Conservation (phyloP, 495 filamentous ascomycete species). For the Penicillium cosmopolitanum region DNA sequence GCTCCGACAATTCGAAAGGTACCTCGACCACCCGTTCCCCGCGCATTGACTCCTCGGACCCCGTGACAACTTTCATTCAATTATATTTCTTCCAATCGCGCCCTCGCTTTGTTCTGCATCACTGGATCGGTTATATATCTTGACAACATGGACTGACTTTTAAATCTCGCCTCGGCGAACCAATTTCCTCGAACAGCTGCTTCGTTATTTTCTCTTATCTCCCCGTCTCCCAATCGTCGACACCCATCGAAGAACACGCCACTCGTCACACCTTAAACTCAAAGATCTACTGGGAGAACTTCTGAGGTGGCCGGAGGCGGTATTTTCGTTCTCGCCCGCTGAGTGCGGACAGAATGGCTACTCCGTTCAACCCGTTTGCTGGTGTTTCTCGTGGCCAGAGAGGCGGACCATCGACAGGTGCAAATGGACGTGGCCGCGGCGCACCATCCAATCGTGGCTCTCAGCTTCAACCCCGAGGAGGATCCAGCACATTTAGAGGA, state of each 20-base stretch:
- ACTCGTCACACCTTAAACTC: background rate
- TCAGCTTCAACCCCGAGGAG: conserved; percentile 27
- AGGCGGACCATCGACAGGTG: conserved; percentile 22
- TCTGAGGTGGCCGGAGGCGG: conserved; percentile 13
- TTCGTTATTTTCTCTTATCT: conserved; percentile 1
- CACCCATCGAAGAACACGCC: background rate
- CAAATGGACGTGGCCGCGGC: conserved; percentile 36
- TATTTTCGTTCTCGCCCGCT: conserved; percentile 27
- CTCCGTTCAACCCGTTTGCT: conserved; percentile 40
- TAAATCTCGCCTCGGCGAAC: conserved; percentile 25
- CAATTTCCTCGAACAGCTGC: conserved; percentile 16
- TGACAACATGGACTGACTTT: conserved; percentile 24
- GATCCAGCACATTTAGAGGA: conserved; percentile 20
- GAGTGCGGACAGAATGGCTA: conserved; percentile 43
- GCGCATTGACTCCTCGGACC: background rate
- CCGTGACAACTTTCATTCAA: background rate
- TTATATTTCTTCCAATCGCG: background rate
- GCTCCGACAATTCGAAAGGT: background rate
- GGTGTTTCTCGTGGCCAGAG: conserved; percentile 31
- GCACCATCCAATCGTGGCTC: conserved; percentile 22
- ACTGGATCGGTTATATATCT: background rate
- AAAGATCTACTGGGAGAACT: background rate
- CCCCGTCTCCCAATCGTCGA: background rate
- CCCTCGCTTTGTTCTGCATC: background rate
- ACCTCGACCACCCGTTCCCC: background rate